Base-by-base conservation (phyloP, 2,329 filamentous ascomycete genomes). In the Venturia aucupariae region DNA sequence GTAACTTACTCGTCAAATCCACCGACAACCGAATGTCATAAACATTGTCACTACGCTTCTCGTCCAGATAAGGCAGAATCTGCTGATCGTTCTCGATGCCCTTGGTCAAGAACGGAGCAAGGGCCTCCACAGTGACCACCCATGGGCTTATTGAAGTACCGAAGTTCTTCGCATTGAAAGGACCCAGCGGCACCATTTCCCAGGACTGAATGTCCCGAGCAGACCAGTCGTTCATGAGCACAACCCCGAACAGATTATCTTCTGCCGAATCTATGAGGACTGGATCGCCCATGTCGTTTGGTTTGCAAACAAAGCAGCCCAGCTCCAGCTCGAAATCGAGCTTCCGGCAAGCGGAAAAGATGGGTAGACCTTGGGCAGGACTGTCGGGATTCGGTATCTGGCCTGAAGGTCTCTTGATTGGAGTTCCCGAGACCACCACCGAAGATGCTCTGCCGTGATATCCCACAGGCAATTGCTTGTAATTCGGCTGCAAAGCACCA, bases 191-290 rank as follows among this genome's bases (percentile, higher is more conserved):
- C 10, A 92, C 82, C 69, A 92, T 92, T 75, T 95, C 90, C 89
- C 89, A 94, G 0, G 83, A 83, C 72, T 95, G 90, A 61, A 67
- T 67, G 48, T 67, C 65, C 39, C 65, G 15, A 4, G 90, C 90
- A 64, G 87, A 90, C 90, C 90, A 95, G 75, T 95, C 90, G 69
- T 95, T 95, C 80, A 95, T 83, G 65, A 95, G 76, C 0, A 94
- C 90, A 32, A 90, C 81, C 17, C 90, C 90, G 71, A 94, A 94
- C 35, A 95, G 81, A 70, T 86, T 81, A 22, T 90, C 82, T 63
- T 87, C 85, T 0, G 90, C 90, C 55, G 87, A 77, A 2, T 78
- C 76, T 27, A 92, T 82, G 0, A 79, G 75, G 24, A 94, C 80
- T 0, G 85, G 82, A 63, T 82, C 77, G 7, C 90, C 89, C 70